Conservation (phyloP, 176 grass and related monocot species). For the Avena sativa region DNA sequence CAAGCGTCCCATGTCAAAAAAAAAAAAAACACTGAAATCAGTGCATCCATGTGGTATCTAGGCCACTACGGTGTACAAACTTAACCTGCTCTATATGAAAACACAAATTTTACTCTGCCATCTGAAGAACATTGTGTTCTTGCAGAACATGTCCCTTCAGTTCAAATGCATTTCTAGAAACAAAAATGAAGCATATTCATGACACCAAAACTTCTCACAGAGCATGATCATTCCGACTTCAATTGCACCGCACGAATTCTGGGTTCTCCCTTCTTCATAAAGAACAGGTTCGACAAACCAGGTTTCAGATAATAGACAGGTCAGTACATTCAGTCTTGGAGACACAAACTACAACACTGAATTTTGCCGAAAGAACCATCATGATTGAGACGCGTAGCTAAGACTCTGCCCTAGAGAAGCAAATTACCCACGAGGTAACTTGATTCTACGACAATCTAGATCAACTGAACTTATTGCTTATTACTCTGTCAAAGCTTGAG, state of each 20-base stretch:
- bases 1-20: no score
- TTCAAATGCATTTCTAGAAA: neutral
- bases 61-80: constrained; percentile 6
- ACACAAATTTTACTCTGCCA: neutral
- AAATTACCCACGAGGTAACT: no score
- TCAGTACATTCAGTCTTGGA: neutral
- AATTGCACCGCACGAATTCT: neutral
- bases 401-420: no score
- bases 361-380: neutral
- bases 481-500: neutral
- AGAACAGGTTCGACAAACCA: neutral
- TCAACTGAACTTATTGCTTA: no score
- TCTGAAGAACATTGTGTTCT: neutral
- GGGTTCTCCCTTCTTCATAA: neutral
- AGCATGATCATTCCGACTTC: neutral
- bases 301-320: neutral
- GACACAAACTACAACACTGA: neutral
- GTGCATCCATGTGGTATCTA: neutral
- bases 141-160: neutral
- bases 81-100: neutral
- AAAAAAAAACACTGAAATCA: neutral
- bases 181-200: neutral
- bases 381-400: neutral
- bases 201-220: neutral
- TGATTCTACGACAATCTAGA: no score